Evolutionary conservation across 352 stramenopile genomes (phyloP).

Genomic region (Pythium vanterpoolii): DNA sequence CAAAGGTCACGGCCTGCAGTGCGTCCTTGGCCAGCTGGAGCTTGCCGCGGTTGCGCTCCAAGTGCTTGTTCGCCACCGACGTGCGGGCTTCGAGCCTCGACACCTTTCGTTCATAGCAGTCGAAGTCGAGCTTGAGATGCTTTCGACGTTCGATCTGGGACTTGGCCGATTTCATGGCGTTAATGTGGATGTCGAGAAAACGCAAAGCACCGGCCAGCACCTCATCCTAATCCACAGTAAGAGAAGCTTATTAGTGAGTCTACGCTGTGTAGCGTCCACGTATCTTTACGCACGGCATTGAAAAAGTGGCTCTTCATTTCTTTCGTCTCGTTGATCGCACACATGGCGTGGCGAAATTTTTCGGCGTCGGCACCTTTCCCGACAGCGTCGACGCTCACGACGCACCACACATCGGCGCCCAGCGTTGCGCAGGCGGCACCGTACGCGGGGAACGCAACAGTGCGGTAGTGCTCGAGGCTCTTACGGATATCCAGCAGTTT

Average conservation of each 20-base stretch:
- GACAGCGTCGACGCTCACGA: conserved; percentile 61
- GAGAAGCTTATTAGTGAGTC: neutral
- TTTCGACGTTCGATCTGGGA: conserved; percentile 71
- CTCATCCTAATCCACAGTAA: conserved; percentile 47
- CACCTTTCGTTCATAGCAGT: conserved; percentile 64
- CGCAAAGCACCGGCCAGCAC: conserved; percentile 55
- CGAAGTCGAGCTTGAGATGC: conserved; percentile 65
- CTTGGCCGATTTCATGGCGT: conserved; percentile 69
- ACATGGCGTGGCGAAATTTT: conserved; percentile 73
- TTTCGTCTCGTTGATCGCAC: conserved; percentile 72
- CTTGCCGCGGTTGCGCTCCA: conserved; percentile 64
- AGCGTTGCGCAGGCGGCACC: conserved; percentile 58
- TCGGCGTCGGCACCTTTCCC: conserved; percentile 60
- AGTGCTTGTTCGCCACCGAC: conserved; percentile 21
- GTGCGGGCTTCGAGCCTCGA: conserved; percentile 28
- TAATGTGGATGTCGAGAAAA: conserved; percentile 73
- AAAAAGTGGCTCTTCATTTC: conserved; percentile 74
- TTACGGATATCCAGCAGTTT: conserved; percentile 73
- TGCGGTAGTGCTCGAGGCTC: conserved; percentile 66
- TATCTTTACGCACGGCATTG: conserved; percentile 62
- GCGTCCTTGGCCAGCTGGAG: conserved; percentile 37
- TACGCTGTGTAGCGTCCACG: too few relatives aligned
- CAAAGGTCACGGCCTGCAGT: conserved; percentile 51
- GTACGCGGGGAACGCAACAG: conserved; percentile 54
- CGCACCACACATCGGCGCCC: conserved; percentile 70